phyloP scores from a whole-genome alignment of 306 rosid species.

The Ceratonia siliqua region DNA sequence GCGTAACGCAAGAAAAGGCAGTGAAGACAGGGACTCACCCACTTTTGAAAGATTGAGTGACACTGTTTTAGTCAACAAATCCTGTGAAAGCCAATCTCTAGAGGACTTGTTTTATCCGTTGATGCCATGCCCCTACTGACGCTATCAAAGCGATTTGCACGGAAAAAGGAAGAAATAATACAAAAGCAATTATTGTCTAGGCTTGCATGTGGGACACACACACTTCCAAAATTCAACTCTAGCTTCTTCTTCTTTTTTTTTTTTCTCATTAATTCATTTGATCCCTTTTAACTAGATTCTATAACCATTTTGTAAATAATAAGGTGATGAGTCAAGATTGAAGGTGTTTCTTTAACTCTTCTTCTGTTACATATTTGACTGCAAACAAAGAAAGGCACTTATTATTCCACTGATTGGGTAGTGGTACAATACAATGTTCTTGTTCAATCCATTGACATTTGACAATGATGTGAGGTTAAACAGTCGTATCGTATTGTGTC shows the following conservation, averaged over 20 bases:
- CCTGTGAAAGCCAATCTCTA: background rate
- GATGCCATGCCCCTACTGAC: no score
- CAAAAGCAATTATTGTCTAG: background rate
- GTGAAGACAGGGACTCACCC: background rate
- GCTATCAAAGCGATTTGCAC: background rate
- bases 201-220: background rate
- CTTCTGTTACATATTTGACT: no score
- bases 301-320: no score
- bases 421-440: background rate
- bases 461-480: background rate
- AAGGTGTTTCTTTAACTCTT: no score
- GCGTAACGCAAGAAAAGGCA: background rate
- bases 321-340: no score
- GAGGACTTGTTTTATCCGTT: background rate
- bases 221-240: background rate
- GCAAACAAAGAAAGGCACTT: no score
- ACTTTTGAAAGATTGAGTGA: background rate
- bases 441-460: background rate
- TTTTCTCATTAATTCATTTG: no score
- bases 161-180: background rate
- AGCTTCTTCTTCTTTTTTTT: no score
- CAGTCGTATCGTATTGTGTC: background rate
- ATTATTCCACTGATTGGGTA: no score
- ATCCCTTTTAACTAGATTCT: no score
- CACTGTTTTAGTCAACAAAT: slow-evolving; percentile 14